phyloP scores from a whole-genome alignment of 2,329 filamentous ascomycete species.

The Daldinia sp. region DNA sequence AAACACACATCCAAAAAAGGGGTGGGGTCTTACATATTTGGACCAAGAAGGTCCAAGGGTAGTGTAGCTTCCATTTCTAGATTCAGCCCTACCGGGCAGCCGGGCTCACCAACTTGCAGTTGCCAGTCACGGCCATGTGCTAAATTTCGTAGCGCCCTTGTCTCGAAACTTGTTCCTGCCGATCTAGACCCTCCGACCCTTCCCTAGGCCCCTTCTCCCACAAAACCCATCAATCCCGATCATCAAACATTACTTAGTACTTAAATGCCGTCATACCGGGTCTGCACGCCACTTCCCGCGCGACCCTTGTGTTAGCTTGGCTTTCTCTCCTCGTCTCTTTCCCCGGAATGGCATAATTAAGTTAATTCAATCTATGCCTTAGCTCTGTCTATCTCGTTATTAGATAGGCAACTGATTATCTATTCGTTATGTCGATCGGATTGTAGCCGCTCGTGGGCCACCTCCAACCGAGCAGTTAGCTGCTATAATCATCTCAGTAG shows the following conservation, averaged over 20 bases:
- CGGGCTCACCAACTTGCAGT: conserved; percentile 22
- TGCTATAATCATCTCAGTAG: conserved; percentile 6
- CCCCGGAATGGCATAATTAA: conserved; percentile 26
- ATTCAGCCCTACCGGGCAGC: conserved; percentile 40
- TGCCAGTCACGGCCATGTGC: conserved; percentile 38
- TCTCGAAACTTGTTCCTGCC: conserved; percentile 38
- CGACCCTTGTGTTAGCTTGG: conserved; percentile 30
- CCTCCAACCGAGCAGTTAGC: conserved; percentile 9
- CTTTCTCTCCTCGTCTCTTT: conserved; percentile 11
- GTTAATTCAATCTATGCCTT: conserved; percentile 30
- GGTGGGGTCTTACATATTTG: conserved; percentile 41
- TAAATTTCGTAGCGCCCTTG: conserved; percentile 37
- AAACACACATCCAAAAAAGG: conserved; percentile 42
- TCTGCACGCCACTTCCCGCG: conserved; percentile 34
- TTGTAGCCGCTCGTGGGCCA: background rate
- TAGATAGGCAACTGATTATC: background rate
- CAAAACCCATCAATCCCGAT: conserved; percentile 15
- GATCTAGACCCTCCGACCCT: conserved; percentile 32
- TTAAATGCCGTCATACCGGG: conserved; percentile 41
- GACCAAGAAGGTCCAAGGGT: conserved; percentile 20
- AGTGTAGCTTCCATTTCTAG: conserved; percentile 41
- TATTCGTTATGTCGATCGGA: background rate
- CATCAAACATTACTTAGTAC: conserved; percentile 26
- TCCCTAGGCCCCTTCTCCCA: conserved; percentile 1
- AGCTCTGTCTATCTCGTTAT: background rate